Percentiles rank a stretch among this genome's conserved stretches.
phyloP scores from a whole-genome alignment of 1,139 yeast genomes.

The Candida sojae region DNA sequence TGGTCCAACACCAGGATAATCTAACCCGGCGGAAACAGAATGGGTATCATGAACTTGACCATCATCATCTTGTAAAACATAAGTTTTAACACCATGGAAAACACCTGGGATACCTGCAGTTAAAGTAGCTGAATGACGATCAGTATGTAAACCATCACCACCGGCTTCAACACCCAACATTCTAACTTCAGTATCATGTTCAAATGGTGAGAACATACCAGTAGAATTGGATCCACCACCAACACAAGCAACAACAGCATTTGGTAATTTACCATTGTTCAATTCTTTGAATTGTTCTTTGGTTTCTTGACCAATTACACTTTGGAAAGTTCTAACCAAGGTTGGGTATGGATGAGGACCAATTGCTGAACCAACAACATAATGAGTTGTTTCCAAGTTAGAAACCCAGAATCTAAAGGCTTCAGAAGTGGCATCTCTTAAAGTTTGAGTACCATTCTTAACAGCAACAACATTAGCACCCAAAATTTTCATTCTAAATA shows the following conservation, averaged over 20 bases:
- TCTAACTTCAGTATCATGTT: slow-evolving; percentile 72
- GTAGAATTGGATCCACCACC: slow-evolving; percentile 99
- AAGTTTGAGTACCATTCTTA: slow-evolving; percentile 90
- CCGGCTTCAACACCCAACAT: slow-evolving; percentile 97
- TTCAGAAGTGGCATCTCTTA: slow-evolving; percentile 97
- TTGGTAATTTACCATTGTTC: slow-evolving; percentile 83
- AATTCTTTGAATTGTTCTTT: slow-evolving; percentile 82
- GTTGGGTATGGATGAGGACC: slow-evolving; percentile 99
- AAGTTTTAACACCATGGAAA: slow-evolving; percentile 96
- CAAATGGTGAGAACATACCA: slow-evolving; percentile 95
- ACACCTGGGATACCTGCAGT: slow-evolving; percentile 95
- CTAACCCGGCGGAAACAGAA: slow-evolving; percentile 97
- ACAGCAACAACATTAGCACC: slow-evolving; percentile 97
- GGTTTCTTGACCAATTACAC: slow-evolving; percentile 94
- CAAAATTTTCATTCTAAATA: slow-evolving; percentile 92
- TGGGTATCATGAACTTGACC: slow-evolving; percentile 98
- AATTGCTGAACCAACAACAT: slow-evolving; percentile 96
- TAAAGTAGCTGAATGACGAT: slow-evolving; percentile 87
- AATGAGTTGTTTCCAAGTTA: slow-evolving; percentile 80
- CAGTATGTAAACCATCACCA: slow-evolving; percentile 92
- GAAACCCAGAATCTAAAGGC: slow-evolving; percentile 97
- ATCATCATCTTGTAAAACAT: slow-evolving; percentile 83
- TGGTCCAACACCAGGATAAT: slow-evolving; percentile 99
- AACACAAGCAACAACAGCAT: slow-evolving; percentile 95
- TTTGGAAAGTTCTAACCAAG: slow-evolving; percentile 96